Base-by-base conservation (phyloP, 2,329 filamentous ascomycete species). In the Epichloe gansuensis region DNA sequence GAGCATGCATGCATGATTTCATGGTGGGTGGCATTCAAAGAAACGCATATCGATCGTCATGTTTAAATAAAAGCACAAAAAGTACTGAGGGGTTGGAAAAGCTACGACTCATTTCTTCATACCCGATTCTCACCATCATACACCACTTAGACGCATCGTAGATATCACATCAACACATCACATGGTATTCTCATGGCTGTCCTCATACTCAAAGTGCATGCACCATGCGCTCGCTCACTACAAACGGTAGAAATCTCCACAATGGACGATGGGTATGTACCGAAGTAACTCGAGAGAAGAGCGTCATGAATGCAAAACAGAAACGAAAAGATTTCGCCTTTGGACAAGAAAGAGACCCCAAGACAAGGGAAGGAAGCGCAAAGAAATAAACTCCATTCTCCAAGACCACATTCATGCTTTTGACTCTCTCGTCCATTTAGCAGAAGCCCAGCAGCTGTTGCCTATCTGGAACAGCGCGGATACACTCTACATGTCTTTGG, bases 301-400 rank as follows among this genome's bases (percentile, higher is more conserved):
- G 9, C 9, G 27, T 36, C 35, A 31, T 25, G 1, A 49, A 25
- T 15, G 2, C 34, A 11, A n/a, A 23, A 23, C 12, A 21, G 36
- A 5, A 25, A 23, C 9, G 23, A 38, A 4, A 27, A 11, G 40
- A 23, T 13, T 8, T n/a, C 5, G 12, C 5, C 36, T 39, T 39
- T 5, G 13, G 36, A 8, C 5, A 43, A 43, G 40, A 25, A 42
- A 1, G 6, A 4, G 17, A 11, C 8, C 31, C 8, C 5, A 39
- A 13, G 15, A n/a, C 9, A 34, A 13, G 3, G 12, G 17, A 11
- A 38, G 15, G 12, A 46, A 41, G 44, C 5, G n/a, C 8, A 47
- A 44, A 47, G 17, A 52, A 52, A 11, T 4, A 35, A 45, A 45
- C 36, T 49, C 47, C 47, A 42, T 49, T 49, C 47, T 49, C 47